Evolutionary conservation across 139 green algal genomes (phyloP).

Genomic region (Tetratostichococcus sp.): DNA sequence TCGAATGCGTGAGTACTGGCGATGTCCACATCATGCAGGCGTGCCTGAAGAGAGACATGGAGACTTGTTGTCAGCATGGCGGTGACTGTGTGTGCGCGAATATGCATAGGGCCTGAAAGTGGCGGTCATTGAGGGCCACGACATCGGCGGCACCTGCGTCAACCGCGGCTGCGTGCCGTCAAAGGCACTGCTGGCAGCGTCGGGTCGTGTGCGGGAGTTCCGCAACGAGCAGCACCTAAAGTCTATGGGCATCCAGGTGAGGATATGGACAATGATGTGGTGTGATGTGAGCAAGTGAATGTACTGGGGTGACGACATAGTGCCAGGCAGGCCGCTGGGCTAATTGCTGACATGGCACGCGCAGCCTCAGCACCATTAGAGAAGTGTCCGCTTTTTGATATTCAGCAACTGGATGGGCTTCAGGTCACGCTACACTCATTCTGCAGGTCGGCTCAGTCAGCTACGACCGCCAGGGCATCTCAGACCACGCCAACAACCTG

Average conservation of each 20-base stretch:
- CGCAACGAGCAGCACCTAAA: constrained; percentile 90
- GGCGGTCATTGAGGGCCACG: constrained; percentile 94
- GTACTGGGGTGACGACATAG: too few relatives aligned
- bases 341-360: background rate
- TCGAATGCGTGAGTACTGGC: constrained; percentile 73
- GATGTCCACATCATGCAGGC: background rate
- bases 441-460: constrained; percentile 70
- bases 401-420: background rate
- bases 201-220: constrained; percentile 89
- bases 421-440: too few relatives aligned
- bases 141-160: constrained; percentile 98
- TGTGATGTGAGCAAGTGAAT: too few relatives aligned
- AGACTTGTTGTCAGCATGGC: background rate
- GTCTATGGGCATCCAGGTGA: constrained; percentile 85
- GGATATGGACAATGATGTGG: background rate
- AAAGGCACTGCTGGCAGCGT: constrained; percentile 94
- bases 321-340: too few relatives aligned
- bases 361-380: background rate
- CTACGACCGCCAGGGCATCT: constrained; percentile 90
- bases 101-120: constrained; percentile 86
- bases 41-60: too few relatives aligned
- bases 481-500: constrained; percentile 91
- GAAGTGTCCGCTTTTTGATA: too few relatives aligned
- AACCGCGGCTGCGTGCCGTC: constrained; percentile 99
- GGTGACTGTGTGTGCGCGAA: background rate